These are phyloP conservation scores for Excoecaria cochinchinensis DNA, from an alignment of 345 rosid species.

Conservation along the genomic window DNA sequence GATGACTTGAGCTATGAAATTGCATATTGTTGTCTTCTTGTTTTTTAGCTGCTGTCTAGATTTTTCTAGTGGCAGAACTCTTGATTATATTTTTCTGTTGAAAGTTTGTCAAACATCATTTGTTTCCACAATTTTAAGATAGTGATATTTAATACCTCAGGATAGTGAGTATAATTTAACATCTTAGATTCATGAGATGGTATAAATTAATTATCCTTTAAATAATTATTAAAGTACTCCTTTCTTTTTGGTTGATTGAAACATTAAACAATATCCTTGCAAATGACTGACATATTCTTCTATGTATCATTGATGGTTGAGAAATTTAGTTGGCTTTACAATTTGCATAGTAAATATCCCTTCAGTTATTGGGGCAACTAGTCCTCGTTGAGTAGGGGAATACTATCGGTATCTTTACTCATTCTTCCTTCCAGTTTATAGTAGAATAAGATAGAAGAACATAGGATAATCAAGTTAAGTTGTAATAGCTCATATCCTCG, in stretches of 20 bases:
- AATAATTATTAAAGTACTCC: not conserved
- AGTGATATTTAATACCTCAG: not conserved
- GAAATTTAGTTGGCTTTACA: not conserved
- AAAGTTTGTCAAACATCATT: not conserved
- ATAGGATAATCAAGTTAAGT: not conserved
- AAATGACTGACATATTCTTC: not conserved
- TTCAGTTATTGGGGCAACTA: not conserved
- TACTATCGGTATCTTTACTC: not conserved
- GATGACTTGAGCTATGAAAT: not conserved
- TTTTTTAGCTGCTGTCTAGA: not conserved
- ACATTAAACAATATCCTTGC: not conserved
- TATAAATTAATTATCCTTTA: not conserved
- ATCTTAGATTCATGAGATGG: not conserved
- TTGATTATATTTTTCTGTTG: not conserved
- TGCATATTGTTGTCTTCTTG: not conserved
- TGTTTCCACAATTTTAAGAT: not conserved
- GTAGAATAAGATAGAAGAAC: not conserved
- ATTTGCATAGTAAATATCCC: not conserved
- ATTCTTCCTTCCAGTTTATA: not conserved
- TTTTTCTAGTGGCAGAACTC: not conserved
- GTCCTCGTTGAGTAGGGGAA: not conserved
- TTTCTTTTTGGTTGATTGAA: not conserved
- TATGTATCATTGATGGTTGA: not conserved
- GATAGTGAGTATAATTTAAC: not conserved
- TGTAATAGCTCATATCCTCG: not conserved